Conservation (phyloP, 2,329 filamentous ascomycete genomes). For the Achaetomium macrosporum region DNA sequence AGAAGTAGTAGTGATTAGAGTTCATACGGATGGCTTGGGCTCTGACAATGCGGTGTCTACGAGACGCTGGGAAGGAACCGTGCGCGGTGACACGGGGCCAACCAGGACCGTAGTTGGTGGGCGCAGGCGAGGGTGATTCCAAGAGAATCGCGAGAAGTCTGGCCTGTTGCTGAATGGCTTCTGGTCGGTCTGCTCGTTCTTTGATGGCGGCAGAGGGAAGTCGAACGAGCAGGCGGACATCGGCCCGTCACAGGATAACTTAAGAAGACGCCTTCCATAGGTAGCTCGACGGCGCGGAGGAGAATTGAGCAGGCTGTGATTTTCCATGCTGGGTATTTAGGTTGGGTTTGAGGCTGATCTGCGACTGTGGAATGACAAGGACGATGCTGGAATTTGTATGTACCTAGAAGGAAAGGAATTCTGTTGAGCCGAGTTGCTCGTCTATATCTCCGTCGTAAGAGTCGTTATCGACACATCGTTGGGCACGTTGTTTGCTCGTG, state of each 20-base stretch:
- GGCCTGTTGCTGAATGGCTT: background rate
- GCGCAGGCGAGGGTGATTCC: background rate
- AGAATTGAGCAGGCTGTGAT: background rate
- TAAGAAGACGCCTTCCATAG: background rate
- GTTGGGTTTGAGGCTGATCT: background rate
- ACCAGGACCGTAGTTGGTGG: background rate
- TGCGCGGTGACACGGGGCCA: background rate
- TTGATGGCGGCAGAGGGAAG: background rate
- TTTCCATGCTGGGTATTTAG: background rate
- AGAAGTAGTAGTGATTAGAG: too few relatives aligned
- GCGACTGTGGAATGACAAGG: too few relatives aligned
- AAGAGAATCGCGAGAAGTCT: slow-evolving; percentile 7
- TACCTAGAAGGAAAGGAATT: too few relatives aligned
- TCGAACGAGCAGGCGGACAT: background rate
- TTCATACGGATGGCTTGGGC: too few relatives aligned
- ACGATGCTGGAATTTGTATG: too few relatives aligned
- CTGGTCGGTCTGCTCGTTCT: background rate
- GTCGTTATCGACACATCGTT: too few relatives aligned
- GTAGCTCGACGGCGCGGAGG: background rate
- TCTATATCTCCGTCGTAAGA: too few relatives aligned
- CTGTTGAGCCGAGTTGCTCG: too few relatives aligned
- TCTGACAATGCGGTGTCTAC: background rate
- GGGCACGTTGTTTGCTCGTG: background rate
- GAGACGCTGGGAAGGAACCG: background rate
- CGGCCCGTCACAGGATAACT: background rate